phyloP scores from a whole-genome alignment of 345 rosid species.

The Citrus mangshanensis region DNA sequence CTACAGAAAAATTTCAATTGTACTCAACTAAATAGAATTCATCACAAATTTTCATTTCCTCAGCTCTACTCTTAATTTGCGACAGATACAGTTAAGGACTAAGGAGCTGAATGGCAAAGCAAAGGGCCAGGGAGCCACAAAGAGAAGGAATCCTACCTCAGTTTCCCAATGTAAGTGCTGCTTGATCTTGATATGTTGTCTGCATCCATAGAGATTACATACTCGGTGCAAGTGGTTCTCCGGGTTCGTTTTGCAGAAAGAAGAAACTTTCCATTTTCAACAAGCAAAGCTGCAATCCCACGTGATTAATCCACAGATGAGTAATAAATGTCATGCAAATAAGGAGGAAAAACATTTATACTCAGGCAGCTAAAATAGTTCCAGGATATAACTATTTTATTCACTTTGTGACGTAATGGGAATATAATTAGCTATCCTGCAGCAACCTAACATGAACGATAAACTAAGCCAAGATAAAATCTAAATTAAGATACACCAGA shows the following conservation, averaged over 20 bases:
- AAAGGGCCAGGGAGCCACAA: neutral
- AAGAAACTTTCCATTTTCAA: conserved; percentile 94
- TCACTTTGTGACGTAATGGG: neutral
- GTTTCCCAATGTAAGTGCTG: conserved; percentile 80
- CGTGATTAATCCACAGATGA: neutral
- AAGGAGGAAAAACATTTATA: neutral
- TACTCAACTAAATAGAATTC: neutral
- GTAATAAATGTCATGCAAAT: neutral
- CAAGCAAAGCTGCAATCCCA: conserved; percentile 57
- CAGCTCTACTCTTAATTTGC: neutral
- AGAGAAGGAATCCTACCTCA: conserved; percentile 45
- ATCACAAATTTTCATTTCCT: neutral
- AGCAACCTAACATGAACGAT: neutral
- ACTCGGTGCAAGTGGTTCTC: conserved; percentile 90
- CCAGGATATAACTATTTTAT: neutral
- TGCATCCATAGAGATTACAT: conserved; percentile 85
- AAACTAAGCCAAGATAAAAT: neutral
- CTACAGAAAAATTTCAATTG: neutral
- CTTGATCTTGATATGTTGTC: conserved; percentile 87
- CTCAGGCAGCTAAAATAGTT: neutral
- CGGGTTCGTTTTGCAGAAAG: conserved; percentile 85
- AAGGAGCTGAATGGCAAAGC: neutral
- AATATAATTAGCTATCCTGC: neutral
- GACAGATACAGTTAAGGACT: neutral
- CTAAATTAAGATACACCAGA: neutral